phyloP scores from a whole-genome alignment of 2,329 filamentous ascomycete genomes.

The Aspergillus aculeatus region DNA sequence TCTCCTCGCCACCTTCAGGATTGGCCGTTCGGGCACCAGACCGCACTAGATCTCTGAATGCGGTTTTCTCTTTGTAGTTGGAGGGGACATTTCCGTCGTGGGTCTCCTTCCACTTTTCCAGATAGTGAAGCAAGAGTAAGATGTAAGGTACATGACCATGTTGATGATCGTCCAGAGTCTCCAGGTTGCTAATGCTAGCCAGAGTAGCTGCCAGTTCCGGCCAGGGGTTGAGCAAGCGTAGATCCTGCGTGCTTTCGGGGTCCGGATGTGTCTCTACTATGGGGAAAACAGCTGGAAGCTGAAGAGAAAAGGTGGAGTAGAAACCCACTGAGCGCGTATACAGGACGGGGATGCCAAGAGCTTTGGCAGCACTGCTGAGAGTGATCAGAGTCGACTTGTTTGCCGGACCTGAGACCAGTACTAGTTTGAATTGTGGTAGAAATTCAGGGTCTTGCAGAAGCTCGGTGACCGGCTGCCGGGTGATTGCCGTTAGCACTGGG shows the following conservation, averaged over 20 bases:
- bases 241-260: slow-evolving; percentile 76
- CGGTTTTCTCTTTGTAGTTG: slow-evolving; percentile 80
- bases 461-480: slow-evolving; percentile 36
- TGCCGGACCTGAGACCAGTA: slow-evolving; percentile 62
- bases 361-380: slow-evolving; percentile 51
- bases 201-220: slow-evolving; percentile 71
- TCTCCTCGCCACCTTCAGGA: slow-evolving; percentile 87
- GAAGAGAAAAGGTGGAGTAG: slow-evolving; percentile 82
- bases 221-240: slow-evolving; percentile 84
- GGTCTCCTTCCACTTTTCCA: slow-evolving; percentile 72
- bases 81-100: slow-evolving; percentile 69
- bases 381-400: slow-evolving; percentile 51
- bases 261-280: slow-evolving; percentile 96
- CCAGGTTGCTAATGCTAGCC: slow-evolving; percentile 63
- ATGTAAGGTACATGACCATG: slow-evolving; percentile 92
- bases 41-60: slow-evolving; percentile 71
- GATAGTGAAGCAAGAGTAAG: slow-evolving; percentile 75
- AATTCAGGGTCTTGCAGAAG: slow-evolving; percentile 40
- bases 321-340: slow-evolving; percentile 88
- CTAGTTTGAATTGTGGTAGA: slow-evolving; percentile 55
- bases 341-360: slow-evolving; percentile 69
- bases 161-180: slow-evolving; percentile 70
- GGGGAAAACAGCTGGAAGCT: slow-evolving; percentile 75
- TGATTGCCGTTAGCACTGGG: slow-evolving; percentile 10
- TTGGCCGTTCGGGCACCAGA: slow-evolving; percentile 68